Conservation (phyloP, 2,329 filamentous ascomycete species). For the Botryotinia calthae region DNA sequence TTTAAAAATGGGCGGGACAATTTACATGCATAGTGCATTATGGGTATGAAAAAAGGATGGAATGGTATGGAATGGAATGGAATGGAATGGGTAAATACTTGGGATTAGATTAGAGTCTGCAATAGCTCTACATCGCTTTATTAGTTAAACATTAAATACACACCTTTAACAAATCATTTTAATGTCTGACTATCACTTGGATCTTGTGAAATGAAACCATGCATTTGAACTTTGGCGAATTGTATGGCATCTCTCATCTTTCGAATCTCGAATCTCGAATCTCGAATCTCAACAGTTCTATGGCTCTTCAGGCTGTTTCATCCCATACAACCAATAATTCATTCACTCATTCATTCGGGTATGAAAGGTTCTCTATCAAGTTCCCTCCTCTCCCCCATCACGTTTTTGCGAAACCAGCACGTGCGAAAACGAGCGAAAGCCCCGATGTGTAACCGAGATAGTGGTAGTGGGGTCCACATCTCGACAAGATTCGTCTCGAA, state of each 20-base stretch:
- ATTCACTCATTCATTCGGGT: neutral
- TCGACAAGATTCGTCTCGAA: neutral
- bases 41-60: neutral
- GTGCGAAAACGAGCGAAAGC: neutral
- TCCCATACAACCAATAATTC: neutral
- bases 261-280: neutral
- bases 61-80: neutral
- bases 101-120: neutral
- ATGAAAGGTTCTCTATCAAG: neutral
- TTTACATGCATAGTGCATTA: neutral
- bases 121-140: neutral
- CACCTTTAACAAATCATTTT: neutral
- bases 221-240: neutral
- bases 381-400: neutral
- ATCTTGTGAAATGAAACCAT: neutral
- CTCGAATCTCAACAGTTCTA: neutral
- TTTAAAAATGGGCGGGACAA: neutral
- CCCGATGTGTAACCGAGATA: neutral
- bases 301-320: neutral
- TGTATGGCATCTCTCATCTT: neutral
- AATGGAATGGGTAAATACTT: neutral
- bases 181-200: accelerated
- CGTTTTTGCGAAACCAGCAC: neutral
- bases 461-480: neutral
- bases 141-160: neutral